Evolutionary conservation across 441 rosid species (phyloP).

Genomic region (Corymbia calophylla): DNA sequence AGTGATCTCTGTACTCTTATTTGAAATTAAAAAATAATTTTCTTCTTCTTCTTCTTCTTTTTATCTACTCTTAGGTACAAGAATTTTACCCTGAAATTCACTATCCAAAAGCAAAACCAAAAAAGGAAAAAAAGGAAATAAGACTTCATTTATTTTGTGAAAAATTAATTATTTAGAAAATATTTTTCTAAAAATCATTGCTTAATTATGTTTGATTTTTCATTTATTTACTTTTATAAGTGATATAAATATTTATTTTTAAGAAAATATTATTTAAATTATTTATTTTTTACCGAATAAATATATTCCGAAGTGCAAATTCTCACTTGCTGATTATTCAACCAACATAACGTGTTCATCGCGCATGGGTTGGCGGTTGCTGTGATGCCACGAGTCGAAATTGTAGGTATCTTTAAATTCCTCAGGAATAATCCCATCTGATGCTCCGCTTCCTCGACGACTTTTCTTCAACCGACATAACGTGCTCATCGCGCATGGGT

Average conservation of each 20-base stretch:
- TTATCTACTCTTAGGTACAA: neutral
- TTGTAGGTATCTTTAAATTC: neutral
- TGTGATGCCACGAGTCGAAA: neutral
- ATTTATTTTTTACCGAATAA: no score
- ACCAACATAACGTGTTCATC: neutral
- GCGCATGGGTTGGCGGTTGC: accelerated
- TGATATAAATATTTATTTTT: accelerated
- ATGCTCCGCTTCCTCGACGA: neutral
- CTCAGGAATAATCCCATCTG: neutral
- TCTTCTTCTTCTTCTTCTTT: neutral
- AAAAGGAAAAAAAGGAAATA: no score
- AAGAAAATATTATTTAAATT: accelerated
- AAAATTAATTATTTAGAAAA: no score
- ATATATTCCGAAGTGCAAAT: accelerated
- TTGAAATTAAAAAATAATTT: neutral
- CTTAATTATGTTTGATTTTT: no score
- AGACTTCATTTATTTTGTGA: no score
- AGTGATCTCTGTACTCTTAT: no score
- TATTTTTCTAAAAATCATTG: no score
- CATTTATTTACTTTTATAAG: no score
- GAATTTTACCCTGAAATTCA: neutral
- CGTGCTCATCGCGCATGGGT: neutral
- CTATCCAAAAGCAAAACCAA: neutral
- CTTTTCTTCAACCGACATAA: neutral
- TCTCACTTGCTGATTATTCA: neutral